These are phyloP conservation scores for Colletotrichum sp. DNA, from an alignment of 2,329 filamentous ascomycete species.

Conservation along the genomic window DNA sequence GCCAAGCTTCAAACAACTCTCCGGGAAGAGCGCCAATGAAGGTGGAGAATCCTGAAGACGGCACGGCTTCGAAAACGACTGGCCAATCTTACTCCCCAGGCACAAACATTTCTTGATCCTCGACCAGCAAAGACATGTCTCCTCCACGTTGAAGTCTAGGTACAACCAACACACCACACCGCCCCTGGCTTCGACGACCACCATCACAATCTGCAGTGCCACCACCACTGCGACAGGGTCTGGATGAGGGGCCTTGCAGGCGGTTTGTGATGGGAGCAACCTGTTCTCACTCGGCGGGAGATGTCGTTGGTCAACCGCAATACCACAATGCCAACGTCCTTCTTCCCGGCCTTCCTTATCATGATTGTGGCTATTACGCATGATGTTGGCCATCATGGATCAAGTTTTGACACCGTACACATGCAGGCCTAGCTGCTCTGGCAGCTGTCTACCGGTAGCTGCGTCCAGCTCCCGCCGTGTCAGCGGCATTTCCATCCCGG, in stretches of 20 bases:
- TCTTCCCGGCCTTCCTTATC: background rate
- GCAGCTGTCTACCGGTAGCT: conserved; percentile 6
- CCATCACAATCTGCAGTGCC: background rate
- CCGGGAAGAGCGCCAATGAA: background rate
- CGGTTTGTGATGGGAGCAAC: background rate
- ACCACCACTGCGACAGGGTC: background rate
- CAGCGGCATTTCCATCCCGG: background rate
- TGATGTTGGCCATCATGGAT: background rate
- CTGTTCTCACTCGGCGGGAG: background rate
- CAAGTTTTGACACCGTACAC: background rate
- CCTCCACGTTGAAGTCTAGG: background rate
- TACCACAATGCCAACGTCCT: background rate
- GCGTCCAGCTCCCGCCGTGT: background rate
- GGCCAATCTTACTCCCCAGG: background rate
- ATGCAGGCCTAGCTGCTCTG: background rate
- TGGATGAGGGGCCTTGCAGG: background rate
- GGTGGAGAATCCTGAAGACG: background rate
- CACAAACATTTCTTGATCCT: conserved; percentile 4
- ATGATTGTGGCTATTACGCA: background rate
- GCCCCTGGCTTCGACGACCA: background rate
- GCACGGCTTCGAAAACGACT: background rate
- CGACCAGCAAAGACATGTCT: conserved; percentile 8
- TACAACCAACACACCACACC: background rate
- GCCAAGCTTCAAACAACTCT: conserved; percentile 12
- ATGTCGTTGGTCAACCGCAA: background rate